Conservation (phyloP, 2,329 filamentous ascomycete genomes). For the Nannizziopsis barbatae region DNA sequence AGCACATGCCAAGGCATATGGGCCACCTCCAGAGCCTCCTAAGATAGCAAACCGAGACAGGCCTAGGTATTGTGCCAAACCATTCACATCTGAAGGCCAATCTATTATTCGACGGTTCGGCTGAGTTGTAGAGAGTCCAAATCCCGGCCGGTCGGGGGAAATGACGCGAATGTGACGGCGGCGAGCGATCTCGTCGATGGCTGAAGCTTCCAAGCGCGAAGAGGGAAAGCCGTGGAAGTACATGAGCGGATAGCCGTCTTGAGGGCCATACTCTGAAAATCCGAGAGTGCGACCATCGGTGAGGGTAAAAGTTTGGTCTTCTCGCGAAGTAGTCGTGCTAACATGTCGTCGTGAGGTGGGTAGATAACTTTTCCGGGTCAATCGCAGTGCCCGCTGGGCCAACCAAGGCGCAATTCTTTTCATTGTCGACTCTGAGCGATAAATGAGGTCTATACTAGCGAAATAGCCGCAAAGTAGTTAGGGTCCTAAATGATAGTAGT, state of each 20-base stretch:
- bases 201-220: conserved; percentile 33
- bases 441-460: too few species aligned
- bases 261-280: conserved; percentile 36
- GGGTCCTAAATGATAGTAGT: too few species aligned
- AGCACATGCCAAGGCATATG: conserved; percentile 40
- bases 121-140: conserved; percentile 34
- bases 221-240: conserved; percentile 37
- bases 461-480: too few species aligned
- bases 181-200: conserved; percentile 25
- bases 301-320: conserved; percentile 5
- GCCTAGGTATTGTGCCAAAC: conserved; percentile 32
- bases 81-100: conserved; percentile 35
- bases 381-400: neutral
- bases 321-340: neutral
- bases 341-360: neutral
- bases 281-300: conserved; percentile 29
- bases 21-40: conserved; percentile 39
- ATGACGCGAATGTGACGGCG: conserved; percentile 33
- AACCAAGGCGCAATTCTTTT: neutral
- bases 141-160: conserved; percentile 35
- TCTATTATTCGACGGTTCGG: conserved; percentile 30
- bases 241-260: conserved; percentile 27
- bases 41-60: conserved; percentile 35
- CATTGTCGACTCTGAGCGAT: neutral
- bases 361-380: neutral